Conservation (phyloP, 1,284 basidiomycete species). For the Cryptococcus amylolentus region DNA sequence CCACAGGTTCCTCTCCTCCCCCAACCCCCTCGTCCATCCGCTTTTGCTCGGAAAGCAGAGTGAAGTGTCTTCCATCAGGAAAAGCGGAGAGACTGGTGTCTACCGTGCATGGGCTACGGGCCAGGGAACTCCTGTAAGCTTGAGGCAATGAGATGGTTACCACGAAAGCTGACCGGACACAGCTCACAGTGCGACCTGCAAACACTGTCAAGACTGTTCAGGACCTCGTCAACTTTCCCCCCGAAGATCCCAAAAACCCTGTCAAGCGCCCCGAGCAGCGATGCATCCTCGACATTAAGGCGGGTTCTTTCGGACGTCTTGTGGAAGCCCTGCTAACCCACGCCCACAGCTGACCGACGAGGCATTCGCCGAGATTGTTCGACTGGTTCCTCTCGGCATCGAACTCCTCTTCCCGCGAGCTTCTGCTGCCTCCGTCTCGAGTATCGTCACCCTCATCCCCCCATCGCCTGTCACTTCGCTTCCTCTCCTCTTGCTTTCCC, state of each 20-base stretch:
- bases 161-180: neutral
- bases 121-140: slow-evolving; percentile 45
- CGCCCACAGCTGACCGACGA: slow-evolving; percentile 27
- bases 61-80: slow-evolving; percentile 38
- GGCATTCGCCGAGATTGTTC: slow-evolving; percentile 33
- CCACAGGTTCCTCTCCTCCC: slow-evolving; percentile 36
- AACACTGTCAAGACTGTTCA: slow-evolving; percentile 39
- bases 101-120: slow-evolving; percentile 49
- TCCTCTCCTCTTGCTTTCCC: slow-evolving; percentile 38
- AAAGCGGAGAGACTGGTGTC: slow-evolving; percentile 40
- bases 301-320: slow-evolving; percentile 10
- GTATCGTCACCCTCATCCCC: slow-evolving; percentile 34
- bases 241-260: slow-evolving; percentile 3
- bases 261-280: slow-evolving; percentile 13
- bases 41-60: slow-evolving; percentile 48
- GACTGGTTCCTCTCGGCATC: slow-evolving; percentile 36
- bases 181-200: slow-evolving; percentile 46
- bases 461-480: slow-evolving; percentile 33
- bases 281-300: slow-evolving; percentile 38
- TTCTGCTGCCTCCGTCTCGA: slow-evolving; percentile 13
- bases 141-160: neutral
- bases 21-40: slow-evolving; percentile 46
- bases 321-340: slow-evolving; percentile 7
- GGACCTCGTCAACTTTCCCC: slow-evolving; percentile 26
- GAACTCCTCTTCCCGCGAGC: slow-evolving; percentile 35